phyloP scores from a whole-genome alignment of 1,284 basidiomycete species.

The Tausonia pullulans region DNA sequence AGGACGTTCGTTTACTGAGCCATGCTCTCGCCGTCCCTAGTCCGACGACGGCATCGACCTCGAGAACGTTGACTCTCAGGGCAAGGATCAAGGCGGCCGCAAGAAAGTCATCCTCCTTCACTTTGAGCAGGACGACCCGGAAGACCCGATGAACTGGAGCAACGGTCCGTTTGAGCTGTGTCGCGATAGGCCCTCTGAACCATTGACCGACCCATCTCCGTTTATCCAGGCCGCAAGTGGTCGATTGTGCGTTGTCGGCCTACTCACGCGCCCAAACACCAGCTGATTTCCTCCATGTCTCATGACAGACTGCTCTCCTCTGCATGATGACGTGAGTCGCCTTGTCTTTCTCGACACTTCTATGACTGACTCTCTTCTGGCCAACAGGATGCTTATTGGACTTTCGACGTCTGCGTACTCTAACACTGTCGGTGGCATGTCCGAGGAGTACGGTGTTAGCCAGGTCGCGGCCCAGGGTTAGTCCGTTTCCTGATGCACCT shows the following conservation, averaged over 20 bases:
- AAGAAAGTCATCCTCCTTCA: conserved; percentile 20
- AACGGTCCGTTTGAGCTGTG: too few relatives aligned
- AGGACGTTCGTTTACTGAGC: not conserved
- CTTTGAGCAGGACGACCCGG: conserved; percentile 22
- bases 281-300: not conserved
- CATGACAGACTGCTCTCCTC: not conserved
- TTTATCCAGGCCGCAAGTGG: not conserved
- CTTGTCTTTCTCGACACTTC: not conserved
- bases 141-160: not conserved
- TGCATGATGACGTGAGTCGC: not conserved
- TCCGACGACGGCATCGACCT: not conserved
- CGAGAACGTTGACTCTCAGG: conserved; percentile 1
- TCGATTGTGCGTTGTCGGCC: not conserved
- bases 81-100: conserved; percentile 7
- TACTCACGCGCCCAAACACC: too few relatives aligned
- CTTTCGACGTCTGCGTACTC: conserved; percentile 30
- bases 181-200: too few relatives aligned
- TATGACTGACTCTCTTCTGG: not conserved
- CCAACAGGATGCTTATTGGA: conserved; percentile 26
- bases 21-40: not conserved
- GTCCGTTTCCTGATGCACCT: not conserved
- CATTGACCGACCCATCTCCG: too few relatives aligned
- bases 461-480: conserved; percentile 24
- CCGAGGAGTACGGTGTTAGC: conserved; percentile 26
- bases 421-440: conserved; percentile 25